Percentiles rank a stretch among this genome's conserved stretches.
Conservation (phyloP, 2,329 filamentous ascomycete genomes). For the Pyrenophora teres region DNA sequence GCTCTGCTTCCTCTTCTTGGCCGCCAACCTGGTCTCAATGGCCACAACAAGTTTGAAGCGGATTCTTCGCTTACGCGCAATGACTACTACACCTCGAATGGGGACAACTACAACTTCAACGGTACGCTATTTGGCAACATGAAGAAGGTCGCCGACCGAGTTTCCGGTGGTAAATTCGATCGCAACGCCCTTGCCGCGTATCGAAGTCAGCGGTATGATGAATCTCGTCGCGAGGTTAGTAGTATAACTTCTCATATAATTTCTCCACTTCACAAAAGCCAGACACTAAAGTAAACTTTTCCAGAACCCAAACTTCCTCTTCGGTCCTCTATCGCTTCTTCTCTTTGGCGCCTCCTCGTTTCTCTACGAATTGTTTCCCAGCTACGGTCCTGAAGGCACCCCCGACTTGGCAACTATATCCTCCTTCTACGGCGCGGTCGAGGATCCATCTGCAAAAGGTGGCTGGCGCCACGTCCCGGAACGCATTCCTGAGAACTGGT, state of each 20-base stretch:
- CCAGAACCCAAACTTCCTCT: conserved; percentile 47
- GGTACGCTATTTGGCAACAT: conserved; percentile 49
- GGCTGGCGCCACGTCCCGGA: conserved; percentile 47
- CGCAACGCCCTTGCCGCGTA: conserved; percentile 46
- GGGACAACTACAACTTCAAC: conserved; percentile 50
- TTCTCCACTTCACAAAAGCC: no score
- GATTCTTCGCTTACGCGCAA: conserved; percentile 51
- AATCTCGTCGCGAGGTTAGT: conserved; percentile 41
- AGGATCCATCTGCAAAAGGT: conserved; percentile 42
- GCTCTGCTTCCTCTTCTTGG: conserved; percentile 40
- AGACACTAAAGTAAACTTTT: background rate
- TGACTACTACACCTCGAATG: conserved; percentile 47
- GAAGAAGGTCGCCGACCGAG: conserved; percentile 36
- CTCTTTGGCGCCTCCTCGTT: conserved; percentile 52
- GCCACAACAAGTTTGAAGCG: conserved; percentile 52
- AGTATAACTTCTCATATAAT: background rate
- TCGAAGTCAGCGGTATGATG: conserved; percentile 48
- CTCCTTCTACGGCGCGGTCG: conserved; percentile 49
- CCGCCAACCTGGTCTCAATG: conserved; percentile 50
- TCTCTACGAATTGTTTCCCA: conserved; percentile 51
- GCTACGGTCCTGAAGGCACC: conserved; percentile 27
- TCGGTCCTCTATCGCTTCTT: conserved; percentile 48
- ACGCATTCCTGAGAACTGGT: conserved; percentile 51
- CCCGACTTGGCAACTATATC: conserved; percentile 26
- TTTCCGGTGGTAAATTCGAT: conserved; percentile 45